Evolutionary conservation across 208 protist species (phyloP).

Genomic region (Crithidia acanthocephali): DNA sequence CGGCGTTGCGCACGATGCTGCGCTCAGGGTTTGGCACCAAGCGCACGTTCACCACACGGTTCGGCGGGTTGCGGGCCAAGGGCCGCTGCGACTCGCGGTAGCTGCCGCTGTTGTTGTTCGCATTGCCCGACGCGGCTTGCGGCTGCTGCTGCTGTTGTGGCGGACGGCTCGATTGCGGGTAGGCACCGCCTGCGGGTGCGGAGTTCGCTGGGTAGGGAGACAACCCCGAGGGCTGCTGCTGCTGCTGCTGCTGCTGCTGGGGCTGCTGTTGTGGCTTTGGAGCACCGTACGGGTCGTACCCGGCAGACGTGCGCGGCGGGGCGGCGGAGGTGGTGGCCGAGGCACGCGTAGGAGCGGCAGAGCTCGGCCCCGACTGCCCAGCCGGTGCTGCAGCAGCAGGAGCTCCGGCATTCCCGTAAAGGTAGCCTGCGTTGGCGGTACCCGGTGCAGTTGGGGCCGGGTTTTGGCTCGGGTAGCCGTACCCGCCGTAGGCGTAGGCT

Average conservation of each 20-base stretch:
- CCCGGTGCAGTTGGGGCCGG: not conserved
- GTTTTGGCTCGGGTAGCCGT: slow-evolving; percentile 19
- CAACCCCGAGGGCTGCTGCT: slow-evolving; percentile 10
- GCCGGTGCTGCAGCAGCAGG: not conserved
- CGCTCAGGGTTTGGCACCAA: slow-evolving; percentile 61
- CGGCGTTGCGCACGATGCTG: slow-evolving; percentile 51
- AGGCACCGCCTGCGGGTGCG: slow-evolving; percentile 14
- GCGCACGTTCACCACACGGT: slow-evolving; percentile 54
- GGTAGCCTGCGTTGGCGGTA: slow-evolving; percentile 14
- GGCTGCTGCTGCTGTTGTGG: slow-evolving; percentile 16
- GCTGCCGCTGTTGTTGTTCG: not conserved
- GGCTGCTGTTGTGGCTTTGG: slow-evolving; percentile 3
- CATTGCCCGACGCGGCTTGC: slow-evolving; percentile 9
- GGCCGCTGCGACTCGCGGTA: slow-evolving; percentile 11
- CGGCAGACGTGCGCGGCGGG: slow-evolving; percentile 3
- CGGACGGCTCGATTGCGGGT: not conserved
- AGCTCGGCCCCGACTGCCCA: slow-evolving; percentile 1
- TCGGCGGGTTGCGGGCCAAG: slow-evolving; percentile 17
- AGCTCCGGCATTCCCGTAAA: slow-evolving; percentile 6
- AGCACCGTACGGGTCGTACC: slow-evolving; percentile 11
- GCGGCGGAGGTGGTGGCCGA: slow-evolving; percentile 1
- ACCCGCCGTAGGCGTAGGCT: slow-evolving; percentile 33
- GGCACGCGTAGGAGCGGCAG: not conserved
- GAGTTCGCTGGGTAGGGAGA: not conserved
- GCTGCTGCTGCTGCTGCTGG: slow-evolving; percentile 8